Conservation (phyloP, 2,329 filamentous ascomycete species). For the Xylariomycetidae sp. region DNA sequence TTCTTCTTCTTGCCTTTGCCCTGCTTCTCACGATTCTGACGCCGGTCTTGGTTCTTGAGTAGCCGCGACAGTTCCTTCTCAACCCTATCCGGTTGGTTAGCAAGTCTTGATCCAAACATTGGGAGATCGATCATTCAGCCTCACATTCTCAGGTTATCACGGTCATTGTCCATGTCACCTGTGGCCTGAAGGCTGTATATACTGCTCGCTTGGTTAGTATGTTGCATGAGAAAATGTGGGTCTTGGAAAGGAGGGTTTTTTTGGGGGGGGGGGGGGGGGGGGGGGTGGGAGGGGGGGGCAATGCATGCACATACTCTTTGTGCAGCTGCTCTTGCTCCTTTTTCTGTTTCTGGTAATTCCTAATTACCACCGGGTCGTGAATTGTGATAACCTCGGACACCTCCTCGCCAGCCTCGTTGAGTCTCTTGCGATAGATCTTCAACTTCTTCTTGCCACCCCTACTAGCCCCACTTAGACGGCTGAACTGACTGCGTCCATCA, state of each 20-base stretch:
- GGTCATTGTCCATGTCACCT: slow-evolving; percentile 47
- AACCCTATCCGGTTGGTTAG: too few relatives aligned
- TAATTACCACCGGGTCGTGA: slow-evolving; percentile 80
- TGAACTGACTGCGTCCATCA: slow-evolving; percentile 77
- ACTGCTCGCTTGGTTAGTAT: too few relatives aligned
- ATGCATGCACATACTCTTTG: slow-evolving; percentile 67
- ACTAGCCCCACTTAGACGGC: slow-evolving; percentile 64
- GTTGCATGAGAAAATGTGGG: too few relatives aligned
- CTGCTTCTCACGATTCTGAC: slow-evolving; percentile 84
- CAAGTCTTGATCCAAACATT: too few relatives aligned
- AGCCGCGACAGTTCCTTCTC: slow-evolving; percentile 76
- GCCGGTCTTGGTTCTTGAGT: slow-evolving; percentile 85
- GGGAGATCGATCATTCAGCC: too few relatives aligned
- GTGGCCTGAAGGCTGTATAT: slow-evolving; percentile 46
- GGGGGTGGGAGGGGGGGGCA: too few relatives aligned
- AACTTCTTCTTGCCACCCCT: slow-evolving; percentile 63
- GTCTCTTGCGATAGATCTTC: slow-evolving; percentile 67
- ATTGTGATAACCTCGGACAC: slow-evolving; percentile 57
- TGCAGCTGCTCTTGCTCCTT: slow-evolving; percentile 66
- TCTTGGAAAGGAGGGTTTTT: too few relatives aligned
- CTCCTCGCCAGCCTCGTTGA: slow-evolving; percentile 60
- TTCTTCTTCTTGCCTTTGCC: slow-evolving; percentile 59
- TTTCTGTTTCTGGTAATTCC: slow-evolving; percentile 78
- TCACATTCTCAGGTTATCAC: slow-evolving; percentile 41
- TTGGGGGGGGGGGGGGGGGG: too few relatives aligned